Conservation (phyloP, 768 basidiomycete species). For the Podaxis sp. region DNA sequence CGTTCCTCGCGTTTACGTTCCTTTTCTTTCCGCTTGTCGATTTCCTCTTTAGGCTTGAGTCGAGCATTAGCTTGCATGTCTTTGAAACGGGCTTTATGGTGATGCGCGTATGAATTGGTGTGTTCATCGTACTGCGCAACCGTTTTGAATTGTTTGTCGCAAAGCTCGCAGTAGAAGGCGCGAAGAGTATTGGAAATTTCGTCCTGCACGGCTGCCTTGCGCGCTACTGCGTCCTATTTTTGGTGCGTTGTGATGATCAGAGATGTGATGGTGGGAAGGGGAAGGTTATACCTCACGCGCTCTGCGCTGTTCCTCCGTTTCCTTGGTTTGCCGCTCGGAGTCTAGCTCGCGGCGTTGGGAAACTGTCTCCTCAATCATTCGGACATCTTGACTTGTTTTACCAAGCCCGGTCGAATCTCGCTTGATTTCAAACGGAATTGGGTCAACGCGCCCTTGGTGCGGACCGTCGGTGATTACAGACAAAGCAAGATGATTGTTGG, state of each 20-base stretch:
- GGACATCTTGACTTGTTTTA: constrained; percentile 74
- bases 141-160: constrained; percentile 86
- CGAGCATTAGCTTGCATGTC: constrained; percentile 81
- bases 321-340: constrained; percentile 78
- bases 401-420: constrained; percentile 78
- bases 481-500: not conserved
- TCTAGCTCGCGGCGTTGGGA: constrained; percentile 78
- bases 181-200: constrained; percentile 69
- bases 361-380: constrained; percentile 84
- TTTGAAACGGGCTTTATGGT: constrained; percentile 78
- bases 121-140: constrained; percentile 89
- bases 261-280: not conserved
- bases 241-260: constrained; percentile 9
- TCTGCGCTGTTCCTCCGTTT: constrained; percentile 75
- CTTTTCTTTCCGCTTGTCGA: constrained; percentile 80
- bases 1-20: constrained; percentile 85
- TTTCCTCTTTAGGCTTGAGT: constrained; percentile 62
- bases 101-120: constrained; percentile 86
- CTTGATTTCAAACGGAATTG: constrained; percentile 80
- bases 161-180: constrained; percentile 79
- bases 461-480: not conserved
- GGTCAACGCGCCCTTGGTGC: constrained; percentile 71
- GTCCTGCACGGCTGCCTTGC: constrained; percentile 60
- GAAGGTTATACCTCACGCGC: constrained; percentile 59
- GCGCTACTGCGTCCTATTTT: constrained; percentile 60